phyloP scores from a whole-genome alignment of 169 alveolate genomes.

The Cytauxzoon felis region DNA sequence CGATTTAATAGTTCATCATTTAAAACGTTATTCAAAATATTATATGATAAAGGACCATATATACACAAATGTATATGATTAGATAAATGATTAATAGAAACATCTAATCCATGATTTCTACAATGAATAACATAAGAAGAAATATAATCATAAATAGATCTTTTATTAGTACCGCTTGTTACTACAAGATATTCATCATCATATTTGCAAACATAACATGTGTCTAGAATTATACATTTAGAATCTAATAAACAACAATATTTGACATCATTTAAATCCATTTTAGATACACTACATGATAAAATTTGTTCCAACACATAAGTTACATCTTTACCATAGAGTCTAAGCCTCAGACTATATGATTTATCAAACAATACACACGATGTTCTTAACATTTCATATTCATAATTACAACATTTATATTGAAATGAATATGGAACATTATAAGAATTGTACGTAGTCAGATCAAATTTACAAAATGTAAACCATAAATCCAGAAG shows the following conservation, averaged over 20 bases:
- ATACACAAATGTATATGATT: slow-evolving; percentile 44
- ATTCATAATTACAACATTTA: slow-evolving; percentile 19
- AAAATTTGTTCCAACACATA: slow-evolving; percentile 63
- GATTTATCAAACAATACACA: slow-evolving; percentile 61
- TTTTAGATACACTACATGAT: slow-evolving; percentile 46
- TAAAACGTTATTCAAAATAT: slow-evolving; percentile 30
- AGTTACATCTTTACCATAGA: slow-evolving; percentile 51
- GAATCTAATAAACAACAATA: slow-evolving; percentile 63
- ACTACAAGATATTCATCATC: slow-evolving; percentile 52
- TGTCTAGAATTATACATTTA: slow-evolving; percentile 63
- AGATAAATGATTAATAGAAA: slow-evolving; percentile 36
- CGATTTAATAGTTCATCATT: slow-evolving; percentile 1
- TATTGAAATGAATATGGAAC: background rate
- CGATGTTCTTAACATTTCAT: slow-evolving; percentile 50
- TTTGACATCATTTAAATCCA: slow-evolving; percentile 41
- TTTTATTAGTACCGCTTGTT: slow-evolving; percentile 64
- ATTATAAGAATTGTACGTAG: background rate
- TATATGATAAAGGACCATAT: slow-evolving; percentile 62
- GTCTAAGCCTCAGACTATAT: slow-evolving; percentile 41
- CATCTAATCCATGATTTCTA: slow-evolving; percentile 61
- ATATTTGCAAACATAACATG: slow-evolving; percentile 55
- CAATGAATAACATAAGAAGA: slow-evolving; percentile 63
- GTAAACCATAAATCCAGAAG: too few relatives aligned
- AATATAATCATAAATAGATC: slow-evolving; percentile 63
- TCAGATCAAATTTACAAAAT: background rate